Conservation (phyloP, 2,329 filamentous ascomycete species). For the Ophiostoma sp. region DNA sequence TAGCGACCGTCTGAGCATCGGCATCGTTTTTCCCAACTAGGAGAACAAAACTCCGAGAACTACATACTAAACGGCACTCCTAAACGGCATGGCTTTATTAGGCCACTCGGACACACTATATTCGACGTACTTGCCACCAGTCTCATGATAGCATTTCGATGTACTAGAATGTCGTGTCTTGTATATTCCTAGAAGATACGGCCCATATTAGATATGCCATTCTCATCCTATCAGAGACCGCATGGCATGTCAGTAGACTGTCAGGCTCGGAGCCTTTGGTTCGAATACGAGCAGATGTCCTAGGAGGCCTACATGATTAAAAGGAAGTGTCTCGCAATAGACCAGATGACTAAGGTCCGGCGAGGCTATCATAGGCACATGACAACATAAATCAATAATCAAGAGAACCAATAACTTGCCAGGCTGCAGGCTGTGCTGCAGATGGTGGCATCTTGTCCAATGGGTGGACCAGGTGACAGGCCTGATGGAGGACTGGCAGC, state of each 20-base stretch:
- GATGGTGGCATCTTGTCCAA: neutral
- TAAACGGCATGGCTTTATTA: no score
- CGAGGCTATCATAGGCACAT: conserved; percentile 9
- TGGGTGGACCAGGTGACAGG: conserved; percentile 10
- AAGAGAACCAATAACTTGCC: neutral
- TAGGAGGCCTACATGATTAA: neutral
- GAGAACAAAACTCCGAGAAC: no score
- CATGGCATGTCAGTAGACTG: neutral
- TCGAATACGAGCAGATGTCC: conserved; percentile 9
- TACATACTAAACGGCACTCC: no score
- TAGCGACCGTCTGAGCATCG: no score
- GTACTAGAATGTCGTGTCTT: neutral
- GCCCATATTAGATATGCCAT: neutral
- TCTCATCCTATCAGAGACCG: neutral
- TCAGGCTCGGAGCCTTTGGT: conserved; percentile 1
- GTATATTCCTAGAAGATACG: neutral
- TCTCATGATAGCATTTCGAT: neutral
- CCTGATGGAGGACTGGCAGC: neutral
- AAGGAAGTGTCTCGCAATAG: neutral
- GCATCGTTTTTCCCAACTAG: no score
- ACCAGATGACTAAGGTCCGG: neutral
- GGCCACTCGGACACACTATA: neutral
- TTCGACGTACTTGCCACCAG: neutral
- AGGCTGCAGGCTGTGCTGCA: neutral
- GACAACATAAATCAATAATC: neutral